Evolutionary conservation across 352 stramenopile genomes (phyloP).

Genomic region (Phytopythium litorale): DNA sequence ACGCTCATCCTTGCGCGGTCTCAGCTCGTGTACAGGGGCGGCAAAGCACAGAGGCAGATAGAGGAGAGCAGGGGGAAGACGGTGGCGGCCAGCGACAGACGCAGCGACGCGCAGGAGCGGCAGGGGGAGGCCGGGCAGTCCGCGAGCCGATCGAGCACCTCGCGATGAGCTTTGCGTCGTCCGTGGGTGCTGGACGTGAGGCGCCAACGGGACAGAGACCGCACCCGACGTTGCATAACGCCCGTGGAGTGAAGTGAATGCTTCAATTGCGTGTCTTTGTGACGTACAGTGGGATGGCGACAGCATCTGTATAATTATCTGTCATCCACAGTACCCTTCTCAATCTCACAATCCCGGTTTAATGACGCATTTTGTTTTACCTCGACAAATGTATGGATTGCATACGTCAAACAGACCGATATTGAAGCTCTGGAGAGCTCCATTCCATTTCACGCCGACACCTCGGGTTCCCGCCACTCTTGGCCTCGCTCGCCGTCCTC

Average conservation of each 20-base stretch:
- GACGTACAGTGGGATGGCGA: not conserved
- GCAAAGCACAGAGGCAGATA: not conserved
- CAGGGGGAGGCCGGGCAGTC: not conserved
- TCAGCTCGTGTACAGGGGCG: not conserved
- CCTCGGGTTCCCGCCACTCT: not conserved
- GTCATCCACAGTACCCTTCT: not conserved
- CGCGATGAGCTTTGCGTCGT: not conserved
- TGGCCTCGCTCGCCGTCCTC: not conserved
- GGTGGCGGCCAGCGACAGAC: not conserved
- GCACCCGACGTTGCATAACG: not conserved
- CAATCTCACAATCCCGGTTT: not conserved
- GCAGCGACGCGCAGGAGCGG: not conserved
- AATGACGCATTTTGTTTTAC: too few species aligned
- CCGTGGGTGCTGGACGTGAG: not conserved
- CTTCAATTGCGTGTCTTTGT: not conserved
- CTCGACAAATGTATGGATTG: not conserved
- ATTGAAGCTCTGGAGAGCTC: conserved; percentile 1
- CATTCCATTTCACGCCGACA: not conserved
- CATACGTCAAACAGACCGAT: conserved; percentile 4
- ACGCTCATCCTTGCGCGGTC: conserved; percentile 41
- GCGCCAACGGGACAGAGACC: not conserved
- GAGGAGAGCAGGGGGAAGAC: not conserved
- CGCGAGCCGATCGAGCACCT: not conserved
- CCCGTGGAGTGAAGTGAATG: not conserved
- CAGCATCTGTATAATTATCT: not conserved